phyloP scores from a whole-genome alignment of 1,139 yeast genomes.

The Candida smagusa region DNA sequence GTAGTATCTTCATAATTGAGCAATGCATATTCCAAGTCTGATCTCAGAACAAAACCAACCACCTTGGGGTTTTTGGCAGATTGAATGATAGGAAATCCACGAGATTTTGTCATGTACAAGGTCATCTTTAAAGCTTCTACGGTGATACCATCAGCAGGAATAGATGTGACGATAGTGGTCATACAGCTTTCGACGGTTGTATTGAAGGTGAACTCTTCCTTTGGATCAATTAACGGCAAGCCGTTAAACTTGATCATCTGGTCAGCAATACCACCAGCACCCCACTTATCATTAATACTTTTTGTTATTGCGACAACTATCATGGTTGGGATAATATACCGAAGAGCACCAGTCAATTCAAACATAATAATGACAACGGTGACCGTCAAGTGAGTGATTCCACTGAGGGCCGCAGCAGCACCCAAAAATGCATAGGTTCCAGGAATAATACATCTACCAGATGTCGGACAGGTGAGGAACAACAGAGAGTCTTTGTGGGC shows the following conservation, averaged over 20 bases:
- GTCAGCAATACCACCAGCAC: slow-evolving; percentile 88
- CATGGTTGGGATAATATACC: slow-evolving; percentile 92
- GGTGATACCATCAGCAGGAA: slow-evolving; percentile 41
- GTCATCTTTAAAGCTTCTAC: slow-evolving; percentile 35
- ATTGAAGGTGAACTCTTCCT: slow-evolving; percentile 59
- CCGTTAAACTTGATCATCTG: slow-evolving; percentile 91
- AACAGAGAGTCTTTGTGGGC: slow-evolving; percentile 35
- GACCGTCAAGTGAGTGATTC: slow-evolving; percentile 87
- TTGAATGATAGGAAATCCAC: slow-evolving; percentile 56
- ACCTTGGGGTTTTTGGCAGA: slow-evolving; percentile 31
- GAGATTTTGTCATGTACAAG: slow-evolving; percentile 35
- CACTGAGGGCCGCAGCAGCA: slow-evolving; percentile 93
- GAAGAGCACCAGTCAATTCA: slow-evolving; percentile 90
- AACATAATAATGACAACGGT: slow-evolving; percentile 95
- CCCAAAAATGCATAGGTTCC: slow-evolving; percentile 97
- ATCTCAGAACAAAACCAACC: slow-evolving; percentile 34
- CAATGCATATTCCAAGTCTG: slow-evolving; percentile 28
- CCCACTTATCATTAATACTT: slow-evolving; percentile 69
- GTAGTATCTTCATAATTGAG: slow-evolving; percentile 11
- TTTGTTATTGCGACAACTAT: slow-evolving; percentile 92
- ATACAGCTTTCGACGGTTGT: slow-evolving; percentile 62
- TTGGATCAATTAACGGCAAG: slow-evolving; percentile 76
- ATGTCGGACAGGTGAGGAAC: slow-evolving; percentile 46
- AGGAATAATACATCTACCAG: slow-evolving; percentile 66
- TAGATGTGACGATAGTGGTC: slow-evolving; percentile 51